Percentiles rank a stretch among this genome's conserved stretches.
Conservation (phyloP, 352 stramenopile genomes). For the Phytophthora macrochlamydospora region DNA sequence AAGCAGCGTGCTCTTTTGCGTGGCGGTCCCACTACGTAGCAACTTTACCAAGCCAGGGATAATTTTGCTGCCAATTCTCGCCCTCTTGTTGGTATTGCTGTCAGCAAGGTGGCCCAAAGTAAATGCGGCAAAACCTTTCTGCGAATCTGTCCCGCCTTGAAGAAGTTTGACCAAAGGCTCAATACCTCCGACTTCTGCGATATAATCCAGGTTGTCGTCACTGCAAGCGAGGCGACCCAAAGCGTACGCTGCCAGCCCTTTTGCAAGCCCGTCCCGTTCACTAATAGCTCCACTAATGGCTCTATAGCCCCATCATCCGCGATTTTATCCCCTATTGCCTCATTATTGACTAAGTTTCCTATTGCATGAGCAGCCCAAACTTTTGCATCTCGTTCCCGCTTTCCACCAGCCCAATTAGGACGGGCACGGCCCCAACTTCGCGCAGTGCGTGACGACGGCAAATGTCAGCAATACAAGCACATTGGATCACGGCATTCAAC, state of each 20-base stretch:
- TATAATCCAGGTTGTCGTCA: neutral
- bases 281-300: neutral
- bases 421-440: neutral
- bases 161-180: slow-evolving; percentile 1
- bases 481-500: neutral
- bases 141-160: neutral
- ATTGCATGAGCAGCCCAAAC: slow-evolving; percentile 9
- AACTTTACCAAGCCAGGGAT: neutral
- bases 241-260: slow-evolving; percentile 3
- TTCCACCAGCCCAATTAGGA: neutral
- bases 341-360: slow-evolving; percentile 5
- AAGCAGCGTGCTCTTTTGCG: neutral
- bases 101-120: slow-evolving; percentile 4
- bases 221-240: slow-evolving; percentile 2
- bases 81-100: neutral
- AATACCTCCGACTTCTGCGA: neutral
- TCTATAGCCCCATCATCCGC: slow-evolving; percentile 8
- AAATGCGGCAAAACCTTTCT: slow-evolving; percentile 8
- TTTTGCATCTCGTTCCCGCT: neutral
- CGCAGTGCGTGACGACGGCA: neutral
- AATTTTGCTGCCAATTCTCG: neutral
- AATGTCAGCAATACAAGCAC: slow-evolving; percentile 1
- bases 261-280: neutral
- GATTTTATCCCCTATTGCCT: neutral
- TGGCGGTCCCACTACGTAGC: neutral